These are phyloP conservation scores for Talaromyces marneffei DNA, from an alignment of 2,329 filamentous ascomycete species.

Conservation along the genomic window DNA sequence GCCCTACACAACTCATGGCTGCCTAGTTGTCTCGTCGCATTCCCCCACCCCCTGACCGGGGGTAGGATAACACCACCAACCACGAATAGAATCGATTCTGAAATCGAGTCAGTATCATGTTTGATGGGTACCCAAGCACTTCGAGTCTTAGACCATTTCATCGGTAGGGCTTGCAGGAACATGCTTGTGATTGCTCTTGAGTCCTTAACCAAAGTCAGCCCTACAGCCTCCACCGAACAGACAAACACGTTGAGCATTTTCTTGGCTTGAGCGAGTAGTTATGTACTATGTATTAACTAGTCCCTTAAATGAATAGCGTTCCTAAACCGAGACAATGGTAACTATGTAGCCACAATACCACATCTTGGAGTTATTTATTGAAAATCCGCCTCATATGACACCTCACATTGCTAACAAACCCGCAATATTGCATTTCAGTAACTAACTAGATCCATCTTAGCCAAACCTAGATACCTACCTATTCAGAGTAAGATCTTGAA, in stretches of 20 bases:
- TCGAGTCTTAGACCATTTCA: too few species aligned
- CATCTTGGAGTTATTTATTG: neutral
- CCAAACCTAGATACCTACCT: neutral
- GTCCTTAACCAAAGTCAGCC: neutral
- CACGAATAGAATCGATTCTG: too few species aligned
- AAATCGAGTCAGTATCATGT: too few species aligned
- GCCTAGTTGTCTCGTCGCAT: too few species aligned
- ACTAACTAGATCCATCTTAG: neutral
- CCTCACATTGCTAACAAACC: neutral
- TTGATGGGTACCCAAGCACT: too few species aligned
- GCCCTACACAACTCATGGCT: too few species aligned
- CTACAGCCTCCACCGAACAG: neutral
- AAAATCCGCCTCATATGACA: neutral
- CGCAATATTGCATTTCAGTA: neutral
- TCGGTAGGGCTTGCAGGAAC: too few species aligned
- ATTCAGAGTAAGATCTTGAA: neutral
- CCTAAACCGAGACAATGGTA: neutral
- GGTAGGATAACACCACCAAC: too few species aligned
- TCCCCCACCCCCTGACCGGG: too few species aligned
- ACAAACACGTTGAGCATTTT: neutral
- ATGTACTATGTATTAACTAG: too few species aligned
- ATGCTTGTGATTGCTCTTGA: conserved; percentile 23
- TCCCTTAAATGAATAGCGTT: neutral
- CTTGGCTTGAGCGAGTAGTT: neutral
- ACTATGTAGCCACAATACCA: neutral